Conservation (phyloP, 805 yeast genomes). For the Maudiozyma saulgeensis region DNA sequence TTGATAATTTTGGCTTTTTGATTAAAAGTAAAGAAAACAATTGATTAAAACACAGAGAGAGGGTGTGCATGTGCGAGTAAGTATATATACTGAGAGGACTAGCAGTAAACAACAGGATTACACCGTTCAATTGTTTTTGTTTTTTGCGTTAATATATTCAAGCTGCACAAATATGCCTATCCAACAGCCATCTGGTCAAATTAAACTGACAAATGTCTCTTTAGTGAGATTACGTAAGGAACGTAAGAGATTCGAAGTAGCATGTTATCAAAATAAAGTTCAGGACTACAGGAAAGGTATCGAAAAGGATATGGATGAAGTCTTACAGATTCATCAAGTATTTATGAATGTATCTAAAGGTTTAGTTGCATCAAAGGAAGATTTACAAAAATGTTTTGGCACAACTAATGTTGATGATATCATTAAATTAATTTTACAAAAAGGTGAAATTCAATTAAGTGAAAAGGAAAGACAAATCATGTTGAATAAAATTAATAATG, state of each 20-base stretch:
- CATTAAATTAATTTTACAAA: conserved; percentile 69
- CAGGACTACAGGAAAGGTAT: conserved; percentile 70
- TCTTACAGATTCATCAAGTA: conserved; percentile 90
- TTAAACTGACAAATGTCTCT: conserved; percentile 88
- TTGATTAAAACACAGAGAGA: no score
- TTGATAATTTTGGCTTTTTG: no score
- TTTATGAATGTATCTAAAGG: conserved; percentile 91
- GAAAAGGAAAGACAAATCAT: conserved; percentile 84
- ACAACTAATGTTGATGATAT: conserved; percentile 66
- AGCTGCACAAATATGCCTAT: conserved; percentile 37
- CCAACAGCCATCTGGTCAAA: conserved; percentile 83
- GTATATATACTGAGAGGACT: no score
- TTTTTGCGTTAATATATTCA: no score
- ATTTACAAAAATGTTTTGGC: conserved; percentile 62
- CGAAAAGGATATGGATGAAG: conserved; percentile 93
- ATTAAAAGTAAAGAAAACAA: no score
- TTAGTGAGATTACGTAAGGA: conserved; percentile 85
- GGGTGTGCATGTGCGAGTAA: no score
- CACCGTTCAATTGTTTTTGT: no score
- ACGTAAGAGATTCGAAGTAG: conserved; percentile 85
- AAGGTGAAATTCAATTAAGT: conserved; percentile 91
- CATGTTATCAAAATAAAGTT: conserved; percentile 93
- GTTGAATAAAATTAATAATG: conserved; percentile 64
- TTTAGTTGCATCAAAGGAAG: conserved; percentile 81
- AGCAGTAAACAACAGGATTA: no score